A percentile compares a stretch with the other conserved stretches of the same genome.
Evolutionary conservation across 2,329 filamentous ascomycete species (phyloP).

Genomic region (Escovopsis sp.): DNA sequence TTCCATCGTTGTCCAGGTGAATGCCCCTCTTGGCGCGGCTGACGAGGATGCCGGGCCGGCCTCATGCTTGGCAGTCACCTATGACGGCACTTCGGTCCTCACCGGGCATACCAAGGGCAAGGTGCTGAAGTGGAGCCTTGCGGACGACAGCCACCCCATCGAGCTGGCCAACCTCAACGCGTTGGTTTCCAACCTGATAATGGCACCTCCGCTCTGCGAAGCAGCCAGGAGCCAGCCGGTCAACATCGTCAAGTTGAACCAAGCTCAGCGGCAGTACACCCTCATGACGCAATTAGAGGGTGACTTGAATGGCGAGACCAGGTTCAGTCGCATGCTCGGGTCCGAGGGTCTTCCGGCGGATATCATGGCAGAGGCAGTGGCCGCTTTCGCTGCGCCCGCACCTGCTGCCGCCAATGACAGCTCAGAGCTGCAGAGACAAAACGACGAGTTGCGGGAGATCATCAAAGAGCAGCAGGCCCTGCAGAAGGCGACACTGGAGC

Average conservation of each 20-base stretch:
- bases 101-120: conserved; percentile 73
- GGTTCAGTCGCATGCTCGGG: conserved; percentile 30
- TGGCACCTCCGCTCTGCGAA: conserved; percentile 45
- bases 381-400: conserved; percentile 24
- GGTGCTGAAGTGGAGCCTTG: conserved; percentile 67
- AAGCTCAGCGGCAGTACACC: conserved; percentile 49
- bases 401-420: conserved; percentile 6
- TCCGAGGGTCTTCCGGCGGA: conserved; percentile 32
- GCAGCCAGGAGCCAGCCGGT: conserved; percentile 32
- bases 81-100: conserved; percentile 66
- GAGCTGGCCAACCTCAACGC: conserved; percentile 61
- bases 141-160: conserved; percentile 50
- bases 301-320: conserved; percentile 23
- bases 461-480: conserved; percentile 23
- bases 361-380: conserved; percentile 34
- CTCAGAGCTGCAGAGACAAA: conserved; percentile 14
- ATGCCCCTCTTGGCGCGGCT: conserved; percentile 38
- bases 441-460: conserved; percentile 25
- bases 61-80: conserved; percentile 57
- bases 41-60: conserved; percentile 49
- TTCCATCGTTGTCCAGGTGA: conserved; percentile 42
- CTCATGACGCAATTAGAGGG: conserved; percentile 49
- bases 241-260: conserved; percentile 66
- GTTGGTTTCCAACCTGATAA: conserved; percentile 67
- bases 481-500: conserved; percentile 16